These are phyloP conservation scores for Tylopilus sp. DNA, from an alignment of 1,284 basidiomycete genomes.

Conservation along the genomic window DNA sequence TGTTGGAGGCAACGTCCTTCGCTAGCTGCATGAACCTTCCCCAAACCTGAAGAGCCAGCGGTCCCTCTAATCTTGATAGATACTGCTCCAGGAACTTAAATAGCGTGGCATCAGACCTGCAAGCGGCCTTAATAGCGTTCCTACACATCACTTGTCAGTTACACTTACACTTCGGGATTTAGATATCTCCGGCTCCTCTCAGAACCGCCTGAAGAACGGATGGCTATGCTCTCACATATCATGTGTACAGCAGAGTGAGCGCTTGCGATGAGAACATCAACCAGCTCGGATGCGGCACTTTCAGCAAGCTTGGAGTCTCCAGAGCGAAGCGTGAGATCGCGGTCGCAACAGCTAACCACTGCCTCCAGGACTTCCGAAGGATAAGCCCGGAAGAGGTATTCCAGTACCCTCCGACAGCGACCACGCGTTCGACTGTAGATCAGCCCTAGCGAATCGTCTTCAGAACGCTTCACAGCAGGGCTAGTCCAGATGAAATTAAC, in stretches of 20 bases:
- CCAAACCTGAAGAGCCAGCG: constrained; percentile 92
- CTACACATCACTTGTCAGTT: not conserved
- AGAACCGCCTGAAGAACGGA: constrained; percentile 48
- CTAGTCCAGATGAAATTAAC: constrained; percentile 51
- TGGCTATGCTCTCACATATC: constrained; percentile 78
- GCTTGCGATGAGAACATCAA: constrained; percentile 81
- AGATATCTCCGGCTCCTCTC: constrained; percentile 59
- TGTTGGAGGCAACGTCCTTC: constrained; percentile 69
- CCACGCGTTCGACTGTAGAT: constrained; percentile 63
- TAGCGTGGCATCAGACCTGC: constrained; percentile 61
- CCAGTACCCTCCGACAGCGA: constrained; percentile 75
- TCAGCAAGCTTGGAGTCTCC: constrained; percentile 41
- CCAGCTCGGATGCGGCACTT: constrained; percentile 71
- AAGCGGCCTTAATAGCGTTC: constrained; percentile 5
- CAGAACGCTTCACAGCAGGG: constrained; percentile 45
- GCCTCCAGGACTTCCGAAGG: constrained; percentile 81
- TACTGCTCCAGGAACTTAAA: constrained; percentile 91
- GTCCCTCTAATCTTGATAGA: constrained; percentile 79
- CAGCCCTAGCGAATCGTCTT: constrained; percentile 62
- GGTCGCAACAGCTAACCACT: constrained; percentile 76
- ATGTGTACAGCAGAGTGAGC: constrained; percentile 88
- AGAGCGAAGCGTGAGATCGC: constrained; percentile 45
- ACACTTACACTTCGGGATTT: constrained; percentile 63
- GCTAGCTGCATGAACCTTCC: constrained; percentile 71
- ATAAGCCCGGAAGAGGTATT: constrained; percentile 81